Evolutionary conservation across 2,329 filamentous ascomycete genomes (phyloP).

Genomic region (Polychaeton citri): DNA sequence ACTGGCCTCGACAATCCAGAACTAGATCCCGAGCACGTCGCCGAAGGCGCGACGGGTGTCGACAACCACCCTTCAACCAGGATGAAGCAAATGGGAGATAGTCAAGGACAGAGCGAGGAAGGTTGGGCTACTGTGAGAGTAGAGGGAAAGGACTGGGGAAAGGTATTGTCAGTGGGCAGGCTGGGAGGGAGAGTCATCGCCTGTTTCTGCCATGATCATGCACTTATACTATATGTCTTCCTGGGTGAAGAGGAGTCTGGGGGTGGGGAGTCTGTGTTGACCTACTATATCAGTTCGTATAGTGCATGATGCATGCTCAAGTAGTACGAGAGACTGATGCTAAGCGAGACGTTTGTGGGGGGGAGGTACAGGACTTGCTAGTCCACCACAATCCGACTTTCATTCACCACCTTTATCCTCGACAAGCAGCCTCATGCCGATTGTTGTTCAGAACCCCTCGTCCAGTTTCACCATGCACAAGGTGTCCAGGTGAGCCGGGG

Average conservation of each 20-base stretch:
- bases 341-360: too few relatives aligned
- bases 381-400: too few relatives aligned
- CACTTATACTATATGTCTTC: slow-evolving; percentile 73
- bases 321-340: too few relatives aligned
- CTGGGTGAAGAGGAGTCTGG: slow-evolving; percentile 57
- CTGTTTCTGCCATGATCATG: slow-evolving; percentile 71
- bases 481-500: too few relatives aligned
- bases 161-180: slow-evolving; percentile 81
- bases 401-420: too few relatives aligned
- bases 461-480: too few relatives aligned
- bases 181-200: slow-evolving; percentile 86
- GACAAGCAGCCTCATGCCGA: too few relatives aligned
- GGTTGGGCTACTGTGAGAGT: slow-evolving; percentile 83
- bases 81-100: slow-evolving; percentile 48
- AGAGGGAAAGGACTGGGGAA: slow-evolving; percentile 88
- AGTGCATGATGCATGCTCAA: slow-evolving; percentile 28
- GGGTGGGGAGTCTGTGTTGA: slow-evolving; percentile 61
- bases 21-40: slow-evolving; percentile 64
- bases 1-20: slow-evolving; percentile 74
- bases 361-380: too few relatives aligned
- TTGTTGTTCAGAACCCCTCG: too few relatives aligned
- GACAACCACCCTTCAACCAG: slow-evolving; percentile 69
- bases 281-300: slow-evolving; percentile 49
- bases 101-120: slow-evolving; percentile 55
- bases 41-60: slow-evolving; percentile 49